A percentile compares a stretch with the other conserved stretches of the same genome.
These are phyloP conservation scores for Davidsoniella virescens DNA, from an alignment of 2,329 filamentous ascomycete genomes.

Conservation along the genomic window DNA sequence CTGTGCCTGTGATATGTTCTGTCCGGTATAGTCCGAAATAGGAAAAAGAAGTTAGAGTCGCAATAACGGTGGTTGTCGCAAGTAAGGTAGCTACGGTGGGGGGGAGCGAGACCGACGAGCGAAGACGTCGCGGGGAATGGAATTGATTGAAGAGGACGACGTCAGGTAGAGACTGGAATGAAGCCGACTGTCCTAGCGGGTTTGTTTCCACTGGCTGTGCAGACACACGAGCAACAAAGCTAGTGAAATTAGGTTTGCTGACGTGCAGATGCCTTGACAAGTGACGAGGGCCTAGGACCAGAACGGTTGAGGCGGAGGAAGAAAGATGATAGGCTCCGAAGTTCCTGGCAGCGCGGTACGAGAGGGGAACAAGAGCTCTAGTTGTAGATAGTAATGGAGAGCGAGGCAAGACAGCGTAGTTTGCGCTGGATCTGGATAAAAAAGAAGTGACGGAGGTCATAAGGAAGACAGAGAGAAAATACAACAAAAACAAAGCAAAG, in stretches of 20 bases:
- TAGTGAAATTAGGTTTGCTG: no score
- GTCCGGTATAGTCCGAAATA: background rate
- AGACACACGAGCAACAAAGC: no score
- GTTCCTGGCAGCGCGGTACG: no score
- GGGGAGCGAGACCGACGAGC: slow-evolving; percentile 5
- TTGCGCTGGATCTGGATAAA: no score
- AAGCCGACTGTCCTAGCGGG: background rate
- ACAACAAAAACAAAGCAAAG: background rate
- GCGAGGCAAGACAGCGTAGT: no score
- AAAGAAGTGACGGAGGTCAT: no score
- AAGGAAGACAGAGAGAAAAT: background rate
- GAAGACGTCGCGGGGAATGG: slow-evolving; percentile 3
- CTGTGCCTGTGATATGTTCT: background rate
- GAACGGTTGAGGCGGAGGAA: no score
- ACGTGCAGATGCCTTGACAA: no score
- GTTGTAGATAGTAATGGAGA: background rate
- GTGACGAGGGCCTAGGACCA: no score
- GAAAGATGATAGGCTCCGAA: no score
- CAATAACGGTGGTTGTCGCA: background rate
- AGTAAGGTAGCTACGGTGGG: background rate
- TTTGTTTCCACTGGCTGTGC: no score
- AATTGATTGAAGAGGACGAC: background rate
- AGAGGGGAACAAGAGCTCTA: background rate
- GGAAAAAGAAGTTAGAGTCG: background rate
- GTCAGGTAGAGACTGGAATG: background rate